Evolutionary conservation across 495 filamentous ascomycete genomes (phyloP).

Genomic region (Aspergillus conjunctus): DNA sequence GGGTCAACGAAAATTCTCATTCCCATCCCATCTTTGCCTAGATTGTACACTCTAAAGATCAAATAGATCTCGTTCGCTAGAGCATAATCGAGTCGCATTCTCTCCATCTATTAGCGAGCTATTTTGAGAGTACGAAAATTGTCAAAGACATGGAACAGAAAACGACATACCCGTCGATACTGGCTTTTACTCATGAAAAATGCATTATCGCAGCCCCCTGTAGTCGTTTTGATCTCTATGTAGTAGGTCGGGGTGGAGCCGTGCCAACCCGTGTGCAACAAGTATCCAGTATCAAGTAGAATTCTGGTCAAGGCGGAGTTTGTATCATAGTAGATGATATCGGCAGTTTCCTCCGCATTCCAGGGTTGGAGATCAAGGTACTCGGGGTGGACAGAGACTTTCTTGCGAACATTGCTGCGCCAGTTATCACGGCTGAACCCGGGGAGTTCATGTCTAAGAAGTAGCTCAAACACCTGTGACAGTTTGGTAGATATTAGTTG

Average conservation of each 20-base stretch:
- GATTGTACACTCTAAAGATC: slow-evolving; percentile 4
- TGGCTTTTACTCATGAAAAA: slow-evolving; percentile 13
- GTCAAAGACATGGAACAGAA: background rate
- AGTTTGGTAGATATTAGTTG: background rate
- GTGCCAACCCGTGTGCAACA: background rate
- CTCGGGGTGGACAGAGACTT: slow-evolving; percentile 7
- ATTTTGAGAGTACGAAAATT: background rate
- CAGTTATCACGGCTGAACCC: slow-evolving; percentile 6
- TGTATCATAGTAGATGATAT: slow-evolving; percentile 8
- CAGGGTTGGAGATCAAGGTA: slow-evolving; percentile 8
- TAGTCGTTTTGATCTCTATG: slow-evolving; percentile 13
- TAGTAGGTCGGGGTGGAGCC: slow-evolving; percentile 4
- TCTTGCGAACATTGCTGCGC: slow-evolving; percentile 12
- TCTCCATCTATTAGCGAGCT: slow-evolving; percentile 3
- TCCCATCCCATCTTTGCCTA: slow-evolving; percentile 3
- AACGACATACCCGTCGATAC: slow-evolving; percentile 10
- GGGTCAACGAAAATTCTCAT: slow-evolving; percentile 5
- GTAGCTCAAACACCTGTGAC: slow-evolving; percentile 9
- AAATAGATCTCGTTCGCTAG: slow-evolving; percentile 1
- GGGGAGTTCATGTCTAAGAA: background rate
- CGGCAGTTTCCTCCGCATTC: slow-evolving; percentile 8
- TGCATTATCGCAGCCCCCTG: background rate
- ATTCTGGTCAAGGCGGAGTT: slow-evolving; percentile 1
- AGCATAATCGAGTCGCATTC: background rate
- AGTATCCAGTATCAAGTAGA: background rate